Evolutionary conservation across 345 rosid genomes (phyloP).

Genomic region (Citrus glauca): DNA sequence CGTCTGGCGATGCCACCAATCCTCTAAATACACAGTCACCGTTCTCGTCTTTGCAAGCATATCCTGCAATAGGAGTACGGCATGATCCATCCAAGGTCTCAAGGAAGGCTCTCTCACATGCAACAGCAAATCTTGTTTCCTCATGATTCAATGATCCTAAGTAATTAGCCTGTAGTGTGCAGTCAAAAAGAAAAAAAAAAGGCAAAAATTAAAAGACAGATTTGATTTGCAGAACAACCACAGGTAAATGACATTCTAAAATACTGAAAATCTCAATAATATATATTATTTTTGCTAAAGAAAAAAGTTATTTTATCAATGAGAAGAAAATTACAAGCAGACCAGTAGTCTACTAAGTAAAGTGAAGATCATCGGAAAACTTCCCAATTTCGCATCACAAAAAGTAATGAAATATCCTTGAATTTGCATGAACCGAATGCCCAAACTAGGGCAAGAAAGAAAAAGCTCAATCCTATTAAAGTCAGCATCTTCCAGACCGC

Average conservation of each 20-base stretch:
- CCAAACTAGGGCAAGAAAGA: neutral
- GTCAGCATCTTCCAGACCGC: neutral
- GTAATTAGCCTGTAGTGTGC: slow-evolving; percentile 52
- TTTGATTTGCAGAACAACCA: neutral
- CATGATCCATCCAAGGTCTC: slow-evolving; percentile 89
- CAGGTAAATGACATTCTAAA: neutral
- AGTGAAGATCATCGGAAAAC: neutral
- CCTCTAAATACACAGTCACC: slow-evolving; percentile 87
- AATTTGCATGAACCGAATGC: neutral
- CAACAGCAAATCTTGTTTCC: slow-evolving; percentile 86
- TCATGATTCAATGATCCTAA: slow-evolving; percentile 87
- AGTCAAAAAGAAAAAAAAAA: neutral
- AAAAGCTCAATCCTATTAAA: neutral
- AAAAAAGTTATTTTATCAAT: neutral
- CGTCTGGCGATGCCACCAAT: slow-evolving; percentile 93
- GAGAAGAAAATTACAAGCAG: neutral
- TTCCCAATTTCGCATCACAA: neutral
- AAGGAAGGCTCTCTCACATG: slow-evolving; percentile 90
- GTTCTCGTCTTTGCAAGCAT: slow-evolving; percentile 66
- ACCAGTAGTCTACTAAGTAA: neutral
- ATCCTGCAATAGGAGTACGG: slow-evolving; percentile 97
- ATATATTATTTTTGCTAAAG: no score
- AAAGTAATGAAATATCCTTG: neutral
- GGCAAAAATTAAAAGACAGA: neutral
- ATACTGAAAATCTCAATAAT: neutral